Percentiles rank a stretch among this genome's conserved stretches.
Evolutionary conservation across 2,329 filamentous ascomycete species (phyloP).

Genomic region (Niveomyces coronatus): DNA sequence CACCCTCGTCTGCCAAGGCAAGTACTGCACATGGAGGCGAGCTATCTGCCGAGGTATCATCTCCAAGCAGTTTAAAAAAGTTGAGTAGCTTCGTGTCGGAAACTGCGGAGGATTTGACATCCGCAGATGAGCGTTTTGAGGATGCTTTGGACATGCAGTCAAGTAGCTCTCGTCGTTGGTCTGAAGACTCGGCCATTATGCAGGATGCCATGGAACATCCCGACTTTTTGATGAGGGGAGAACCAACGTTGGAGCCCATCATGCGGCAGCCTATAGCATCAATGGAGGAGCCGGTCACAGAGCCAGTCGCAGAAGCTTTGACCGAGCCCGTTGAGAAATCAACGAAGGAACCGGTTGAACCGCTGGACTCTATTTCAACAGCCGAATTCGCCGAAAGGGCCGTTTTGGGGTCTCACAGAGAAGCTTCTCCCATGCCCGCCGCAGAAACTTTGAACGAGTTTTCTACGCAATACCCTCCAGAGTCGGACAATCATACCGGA

Average conservation of each 20-base stretch:
- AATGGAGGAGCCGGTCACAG: slow-evolving; percentile 4
- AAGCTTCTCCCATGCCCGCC: no score
- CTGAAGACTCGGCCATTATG: slow-evolving; percentile 12
- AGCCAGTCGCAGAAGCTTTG: slow-evolving; percentile 8
- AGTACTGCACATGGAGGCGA: slow-evolving; percentile 17
- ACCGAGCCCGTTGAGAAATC: no score
- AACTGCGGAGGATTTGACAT: slow-evolving; percentile 21
- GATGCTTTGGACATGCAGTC: slow-evolving; percentile 21
- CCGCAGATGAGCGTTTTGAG: slow-evolving; percentile 26
- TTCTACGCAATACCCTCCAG: no score
- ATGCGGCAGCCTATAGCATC: neutral
- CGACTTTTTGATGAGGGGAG: no score
- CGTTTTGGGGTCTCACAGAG: no score
- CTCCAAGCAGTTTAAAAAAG: slow-evolving; percentile 13
- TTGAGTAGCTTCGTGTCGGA: slow-evolving; percentile 13
- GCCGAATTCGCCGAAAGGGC: no score
- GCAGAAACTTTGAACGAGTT: no score
- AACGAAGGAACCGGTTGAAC: no score
- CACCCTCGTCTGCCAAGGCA: slow-evolving; percentile 24
- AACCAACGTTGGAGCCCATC: slow-evolving; percentile 7
- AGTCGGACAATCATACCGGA: no score
- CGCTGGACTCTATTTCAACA: no score
- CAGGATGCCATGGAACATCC: slow-evolving; percentile 6
- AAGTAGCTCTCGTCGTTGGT: slow-evolving; percentile 5
- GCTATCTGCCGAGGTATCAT: no score